Percentiles rank a stretch among this genome's conserved stretches.
Conservation (phyloP, 208 protist species). For the Spongospora subterranea region DNA sequence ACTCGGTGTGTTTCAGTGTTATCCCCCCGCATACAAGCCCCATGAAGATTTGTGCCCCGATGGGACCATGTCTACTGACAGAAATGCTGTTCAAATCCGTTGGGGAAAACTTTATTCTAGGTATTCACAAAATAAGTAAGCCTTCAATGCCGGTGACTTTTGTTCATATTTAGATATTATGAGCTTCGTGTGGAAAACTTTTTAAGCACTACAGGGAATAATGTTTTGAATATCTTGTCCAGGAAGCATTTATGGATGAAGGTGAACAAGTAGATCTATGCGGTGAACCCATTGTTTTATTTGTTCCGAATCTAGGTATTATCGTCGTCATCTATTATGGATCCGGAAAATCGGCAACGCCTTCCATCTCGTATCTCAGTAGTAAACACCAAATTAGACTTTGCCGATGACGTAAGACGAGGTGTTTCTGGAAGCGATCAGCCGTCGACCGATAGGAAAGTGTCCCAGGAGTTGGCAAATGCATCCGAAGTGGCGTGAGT, state of each 20-base stretch:
- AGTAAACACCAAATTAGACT: slow-evolving; percentile 28
- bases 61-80: slow-evolving; percentile 39
- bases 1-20: slow-evolving; percentile 46
- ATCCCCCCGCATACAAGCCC: slow-evolving; percentile 54
- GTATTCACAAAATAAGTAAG: background rate
- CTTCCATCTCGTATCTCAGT: slow-evolving; percentile 56
- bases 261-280: background rate
- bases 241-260: slow-evolving; percentile 59
- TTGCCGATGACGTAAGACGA: background rate
- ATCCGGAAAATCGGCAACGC: slow-evolving; percentile 50
- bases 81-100: background rate
- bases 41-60: slow-evolving; percentile 40
- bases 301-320: background rate
- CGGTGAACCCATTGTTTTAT: background rate
- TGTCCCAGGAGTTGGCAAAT: background rate
- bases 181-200: slow-evolving; percentile 10
- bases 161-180: slow-evolving; percentile 26
- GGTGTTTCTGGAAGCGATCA: background rate
- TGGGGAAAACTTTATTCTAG: slow-evolving; percentile 41
- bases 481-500: background rate
- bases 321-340: slow-evolving; percentile 63
- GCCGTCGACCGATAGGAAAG: background rate
- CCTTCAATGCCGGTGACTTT: background rate
- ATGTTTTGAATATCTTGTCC: slow-evolving; percentile 35
- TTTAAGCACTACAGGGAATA: background rate